Base-by-base conservation (phyloP, 441 rosid species). In the Syzygium malaccense region DNA sequence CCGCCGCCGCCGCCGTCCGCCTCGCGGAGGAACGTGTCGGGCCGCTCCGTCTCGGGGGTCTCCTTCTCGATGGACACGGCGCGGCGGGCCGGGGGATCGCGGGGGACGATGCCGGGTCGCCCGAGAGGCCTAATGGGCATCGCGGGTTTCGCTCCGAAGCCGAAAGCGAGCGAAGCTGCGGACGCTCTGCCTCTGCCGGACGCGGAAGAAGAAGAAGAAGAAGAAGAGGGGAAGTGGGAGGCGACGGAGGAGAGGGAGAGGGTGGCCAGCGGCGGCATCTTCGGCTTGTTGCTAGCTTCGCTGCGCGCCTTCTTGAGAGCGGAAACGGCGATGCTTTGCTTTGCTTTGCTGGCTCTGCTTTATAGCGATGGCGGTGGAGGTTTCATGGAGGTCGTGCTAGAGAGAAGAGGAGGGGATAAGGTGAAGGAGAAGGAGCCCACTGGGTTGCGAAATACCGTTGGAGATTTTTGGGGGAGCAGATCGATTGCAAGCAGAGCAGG, bases 51-150 rank as follows among this genome's bases (percentile, higher is more conserved):
- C 89, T 96, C 96, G 3, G 94, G 91, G 58, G 91, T 94, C 92
- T 97, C 99, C 89, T 95, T 97, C 94, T 96, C 99, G 64, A 97
- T 96, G 23, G 99, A 94, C 88, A 95, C 95, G 51, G 98, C 96
- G 53, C 95, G 92, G 84, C 90, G 91, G 18, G 89, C 89, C 71
- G 91, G 49, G 87, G 87, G 15, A 10, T 12, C 60, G 89, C 86
- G 87, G 12, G 90, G 20, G 37, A 14, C 51, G 33, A 49, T 26
- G 60, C 60, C 57, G 88, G 64, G 68, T 20, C 30, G 86, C 45
- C 53, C 3, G 85, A 71, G 56, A 58, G 57, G 6, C n/a, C 4
- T 41, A 51, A n/a, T 14, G 83, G 53, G 83, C 23, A 13, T 23
- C n/a, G n/a, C 26, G 53, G 83, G 83, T 23, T 75, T 75, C 15